Evolutionary conservation across 768 basidiomycete genomes (phyloP), one percentile per base, ranked within the genome.

Genomic region (Floccularia luteovirens): DNA sequence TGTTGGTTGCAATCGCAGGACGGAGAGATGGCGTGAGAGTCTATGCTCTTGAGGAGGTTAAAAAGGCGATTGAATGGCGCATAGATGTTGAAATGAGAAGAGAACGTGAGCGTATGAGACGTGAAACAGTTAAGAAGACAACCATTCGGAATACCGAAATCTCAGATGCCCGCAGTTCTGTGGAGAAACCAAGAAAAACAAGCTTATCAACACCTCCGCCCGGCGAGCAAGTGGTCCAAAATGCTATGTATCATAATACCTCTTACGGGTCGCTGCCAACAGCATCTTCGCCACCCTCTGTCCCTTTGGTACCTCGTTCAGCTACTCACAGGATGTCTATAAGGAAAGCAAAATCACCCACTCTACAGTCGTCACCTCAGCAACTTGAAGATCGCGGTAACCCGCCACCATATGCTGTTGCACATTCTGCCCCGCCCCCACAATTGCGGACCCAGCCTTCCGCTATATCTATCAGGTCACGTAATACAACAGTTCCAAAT

Each of bases 1-100:
- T 91, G 0, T 63, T 91, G n/a, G 89, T 91, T 6, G 88, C 89
- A 10, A 89, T 91, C 45, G 90, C 90, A 12, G 89, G 89, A 6
- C 67, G 89, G 45, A 66, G 89, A 49, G 87, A 90, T 46, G 88
- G 89, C 2, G 88, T 91, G 31, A 74, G 89, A 24, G 89, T 91
- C 13, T 91, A 91, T 57, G 89, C 89, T 13, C 66, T 91, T 12
- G 88, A 90, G 43, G 89, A 91, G 51, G 75, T 91, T 10, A 85
- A 80, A 58, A 86, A 81, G 53, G 83, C 81, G 2, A 79, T 91
- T 4, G 89, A 91, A 58, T 90, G 87, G 88, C 74, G 89, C 13
- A 77, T 90, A 46, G 89, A 91, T 5, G 72, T 80, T 19, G 89
- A 90, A 57, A 59, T 82, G 42, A 74, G 78, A 28, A 67, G 86